Evolutionary conservation across 148 eudicot species (phyloP).

Genomic region (Limonium bicolor): DNA sequence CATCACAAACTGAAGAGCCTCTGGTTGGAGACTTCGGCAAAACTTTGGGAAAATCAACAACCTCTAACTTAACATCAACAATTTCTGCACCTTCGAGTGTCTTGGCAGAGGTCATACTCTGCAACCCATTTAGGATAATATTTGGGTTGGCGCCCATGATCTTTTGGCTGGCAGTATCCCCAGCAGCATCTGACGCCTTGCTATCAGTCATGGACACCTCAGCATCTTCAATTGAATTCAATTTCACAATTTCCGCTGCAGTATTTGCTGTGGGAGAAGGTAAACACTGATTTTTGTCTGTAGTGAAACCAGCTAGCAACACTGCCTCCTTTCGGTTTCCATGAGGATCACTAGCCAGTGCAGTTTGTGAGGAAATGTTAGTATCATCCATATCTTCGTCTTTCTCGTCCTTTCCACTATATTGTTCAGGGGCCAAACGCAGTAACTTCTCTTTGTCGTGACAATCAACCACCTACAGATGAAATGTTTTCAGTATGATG

Average conservation of each 20-base stretch:
- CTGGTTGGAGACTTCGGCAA: slow-evolving; percentile 17
- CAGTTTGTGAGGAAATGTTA: slow-evolving; percentile 6
- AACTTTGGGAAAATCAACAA: slow-evolving; percentile 4
- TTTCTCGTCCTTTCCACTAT: no score
- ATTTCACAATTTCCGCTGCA: no score
- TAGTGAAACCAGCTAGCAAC: no score
- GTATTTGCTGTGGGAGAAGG: no score
- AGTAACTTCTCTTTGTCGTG: neutral
- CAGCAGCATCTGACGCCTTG: slow-evolving; percentile 9
- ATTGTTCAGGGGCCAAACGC: neutral
- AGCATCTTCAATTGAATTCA: slow-evolving; percentile 4
- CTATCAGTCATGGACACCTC: slow-evolving; percentile 12
- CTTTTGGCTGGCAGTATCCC: slow-evolving; percentile 13
- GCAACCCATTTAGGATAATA: no score
- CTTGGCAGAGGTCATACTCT: slow-evolving; percentile 2
- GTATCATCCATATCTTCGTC: slow-evolving; percentile 4
- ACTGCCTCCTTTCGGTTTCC: slow-evolving; percentile 10
- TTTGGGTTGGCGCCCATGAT: slow-evolving; percentile 18
- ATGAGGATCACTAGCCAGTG: slow-evolving; percentile 6
- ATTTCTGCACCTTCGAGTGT: slow-evolving; percentile 19
- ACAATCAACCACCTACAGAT: slow-evolving; percentile 1
- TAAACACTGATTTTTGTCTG: no score
- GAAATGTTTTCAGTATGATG: neutral
- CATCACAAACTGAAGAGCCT: slow-evolving; percentile 34
- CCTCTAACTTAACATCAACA: slow-evolving; percentile 6